Evolutionary conservation across 257 asterid genomes (phyloP).

Genomic region (Scutellaria minor): DNA sequence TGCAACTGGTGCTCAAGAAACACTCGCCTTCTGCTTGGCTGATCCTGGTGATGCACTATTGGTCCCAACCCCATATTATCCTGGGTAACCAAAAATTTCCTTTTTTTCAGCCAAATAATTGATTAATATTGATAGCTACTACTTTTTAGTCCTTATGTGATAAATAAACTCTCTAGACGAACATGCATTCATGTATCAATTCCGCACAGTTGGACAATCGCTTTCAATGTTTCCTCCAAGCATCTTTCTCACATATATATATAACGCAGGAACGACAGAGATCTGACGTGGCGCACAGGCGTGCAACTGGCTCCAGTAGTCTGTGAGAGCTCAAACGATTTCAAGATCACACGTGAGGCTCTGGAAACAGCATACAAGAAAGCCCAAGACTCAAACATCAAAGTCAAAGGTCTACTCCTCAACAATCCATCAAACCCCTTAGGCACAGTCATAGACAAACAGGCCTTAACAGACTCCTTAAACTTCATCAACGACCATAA

Average conservation of each 20-base stretch:
- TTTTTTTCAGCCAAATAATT: neutral
- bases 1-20: constrained; percentile 88
- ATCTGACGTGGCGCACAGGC: constrained; percentile 83
- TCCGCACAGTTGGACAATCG: constrained; percentile 21
- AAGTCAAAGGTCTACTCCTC: constrained; percentile 68
- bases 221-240: neutral
- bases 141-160: neutral
- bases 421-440: constrained; percentile 90
- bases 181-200: neutral
- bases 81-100: constrained; percentile 51
- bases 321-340: constrained; percentile 66
- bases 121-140: constrained; percentile 26
- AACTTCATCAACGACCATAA: constrained; percentile 51
- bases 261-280: constrained; percentile 73
- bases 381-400: constrained; percentile 63
- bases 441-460: constrained; percentile 69
- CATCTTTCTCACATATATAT: too few species aligned
- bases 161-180: neutral
- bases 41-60: constrained; percentile 81
- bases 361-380: constrained; percentile 63
- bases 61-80: constrained; percentile 90
- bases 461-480: constrained; percentile 48
- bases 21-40: constrained; percentile 81
- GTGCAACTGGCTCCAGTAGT: constrained; percentile 63
- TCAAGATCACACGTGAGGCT: constrained; percentile 60